Conservation (phyloP, 2,329 filamentous ascomycete species). For the Lizonia empirigonia region DNA sequence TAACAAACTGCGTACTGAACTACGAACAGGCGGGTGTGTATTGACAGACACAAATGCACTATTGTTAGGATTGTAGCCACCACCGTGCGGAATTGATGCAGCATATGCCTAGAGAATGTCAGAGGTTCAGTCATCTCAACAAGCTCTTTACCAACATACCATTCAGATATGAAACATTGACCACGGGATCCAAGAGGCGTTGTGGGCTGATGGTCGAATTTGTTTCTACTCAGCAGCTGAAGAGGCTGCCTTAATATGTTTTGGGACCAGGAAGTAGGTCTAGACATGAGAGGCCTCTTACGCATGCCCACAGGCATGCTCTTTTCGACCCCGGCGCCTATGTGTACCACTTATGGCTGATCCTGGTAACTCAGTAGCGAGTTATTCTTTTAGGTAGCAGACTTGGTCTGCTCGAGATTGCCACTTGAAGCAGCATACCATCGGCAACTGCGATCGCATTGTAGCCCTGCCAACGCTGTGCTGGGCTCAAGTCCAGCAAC, state of each 20-base stretch:
- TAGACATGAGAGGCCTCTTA: not conserved
- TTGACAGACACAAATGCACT: constrained; percentile 17
- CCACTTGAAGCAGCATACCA: not conserved
- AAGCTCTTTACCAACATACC: constrained; percentile 9
- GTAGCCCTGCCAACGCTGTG: not conserved
- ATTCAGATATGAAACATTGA: constrained; percentile 16
- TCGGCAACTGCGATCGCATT: not conserved
- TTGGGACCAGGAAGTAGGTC: not conserved
- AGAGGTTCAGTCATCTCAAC: not conserved
- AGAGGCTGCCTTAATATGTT: not conserved
- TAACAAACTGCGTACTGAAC: no score
- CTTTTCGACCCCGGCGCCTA: constrained; percentile 1
- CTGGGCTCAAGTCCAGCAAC: not conserved
- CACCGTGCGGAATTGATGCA: constrained; percentile 27
- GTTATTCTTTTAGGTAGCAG: not conserved
- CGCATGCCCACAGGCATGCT: not conserved
- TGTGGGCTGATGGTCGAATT: not conserved
- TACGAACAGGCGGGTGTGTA: constrained; percentile 11
- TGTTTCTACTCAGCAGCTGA: not conserved
- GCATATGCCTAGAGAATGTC: constrained; percentile 26
- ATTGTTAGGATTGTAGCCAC: constrained; percentile 26
- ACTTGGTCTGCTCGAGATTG: not conserved
- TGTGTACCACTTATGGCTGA: not conserved
- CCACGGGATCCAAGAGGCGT: not conserved
- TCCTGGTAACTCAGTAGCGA: not conserved